A percentile compares a stretch with the other conserved stretches of the same genome.
Conservation (phyloP, 1,284 basidiomycete species). For the Laetiporus sulphureus region DNA sequence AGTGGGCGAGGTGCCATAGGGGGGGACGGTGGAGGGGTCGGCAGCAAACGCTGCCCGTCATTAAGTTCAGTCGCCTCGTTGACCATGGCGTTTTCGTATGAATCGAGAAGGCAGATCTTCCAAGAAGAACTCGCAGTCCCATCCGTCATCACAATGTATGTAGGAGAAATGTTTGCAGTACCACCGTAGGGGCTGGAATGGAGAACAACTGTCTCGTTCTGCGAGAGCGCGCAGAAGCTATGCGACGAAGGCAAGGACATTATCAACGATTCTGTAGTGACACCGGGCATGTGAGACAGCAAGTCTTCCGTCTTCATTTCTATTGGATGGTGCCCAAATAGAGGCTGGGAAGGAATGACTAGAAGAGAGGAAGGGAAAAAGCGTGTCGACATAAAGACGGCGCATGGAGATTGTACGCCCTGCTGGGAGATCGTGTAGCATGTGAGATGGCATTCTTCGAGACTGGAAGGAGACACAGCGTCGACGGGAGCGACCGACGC, state of each 20-base stretch:
- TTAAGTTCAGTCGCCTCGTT: neutral
- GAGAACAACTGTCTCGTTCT: constrained; percentile 7
- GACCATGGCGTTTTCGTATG: constrained; percentile 1
- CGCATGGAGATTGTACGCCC: too few relatives aligned
- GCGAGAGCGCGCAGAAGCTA: neutral
- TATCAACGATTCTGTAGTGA: neutral
- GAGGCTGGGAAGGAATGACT: neutral
- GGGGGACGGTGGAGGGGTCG: constrained; percentile 20
- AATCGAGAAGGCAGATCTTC: constrained; percentile 3
- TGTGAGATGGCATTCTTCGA: too few relatives aligned
- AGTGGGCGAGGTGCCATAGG: constrained; percentile 4
- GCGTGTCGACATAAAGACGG: too few relatives aligned
- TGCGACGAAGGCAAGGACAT: neutral
- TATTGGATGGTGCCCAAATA: neutral
- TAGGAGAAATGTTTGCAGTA: constrained; percentile 12
- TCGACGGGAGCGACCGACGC: constrained; percentile 10
- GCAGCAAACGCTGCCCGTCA: constrained; percentile 7
- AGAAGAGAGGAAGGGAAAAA: constrained; percentile 4
- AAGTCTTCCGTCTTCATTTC: neutral
- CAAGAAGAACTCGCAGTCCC: constrained; percentile 3
- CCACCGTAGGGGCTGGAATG: constrained; percentile 11
- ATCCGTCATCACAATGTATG: constrained; percentile 7
- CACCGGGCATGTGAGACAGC: neutral
- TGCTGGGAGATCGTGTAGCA: too few relatives aligned
- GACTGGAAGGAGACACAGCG: neutral